These are phyloP conservation scores for Stentor roeselii DNA, from an alignment of 73 alveolate species.

Conservation along the genomic window DNA sequence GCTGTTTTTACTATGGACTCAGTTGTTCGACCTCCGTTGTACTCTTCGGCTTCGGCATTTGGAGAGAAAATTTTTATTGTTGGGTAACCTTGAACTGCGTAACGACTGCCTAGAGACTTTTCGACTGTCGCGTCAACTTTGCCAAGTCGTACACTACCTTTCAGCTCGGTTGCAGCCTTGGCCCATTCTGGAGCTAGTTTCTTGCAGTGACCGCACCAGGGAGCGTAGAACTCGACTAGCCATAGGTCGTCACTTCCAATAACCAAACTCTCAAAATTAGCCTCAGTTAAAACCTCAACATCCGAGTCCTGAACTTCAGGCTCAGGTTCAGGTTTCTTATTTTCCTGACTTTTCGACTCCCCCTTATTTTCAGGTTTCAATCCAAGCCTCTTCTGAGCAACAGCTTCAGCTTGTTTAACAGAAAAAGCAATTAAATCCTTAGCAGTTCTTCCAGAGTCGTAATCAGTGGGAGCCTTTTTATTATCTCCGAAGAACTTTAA, in stretches of 20 bases:
- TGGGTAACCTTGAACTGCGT: constrained; percentile 66
- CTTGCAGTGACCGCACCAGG: constrained; percentile 84
- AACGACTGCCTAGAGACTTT: constrained; percentile 51
- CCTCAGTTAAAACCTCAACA: constrained; percentile 62
- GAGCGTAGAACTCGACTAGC: constrained; percentile 72
- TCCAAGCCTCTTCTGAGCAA: too few species aligned
- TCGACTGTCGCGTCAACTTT: constrained; percentile 88
- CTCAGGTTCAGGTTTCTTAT: too few species aligned
- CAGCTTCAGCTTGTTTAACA: too few species aligned
- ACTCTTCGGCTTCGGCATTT: constrained; percentile 46
- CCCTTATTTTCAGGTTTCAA: background rate
- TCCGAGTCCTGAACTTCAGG: too few species aligned
- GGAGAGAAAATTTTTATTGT: constrained; percentile 60
- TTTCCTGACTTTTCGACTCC: background rate
- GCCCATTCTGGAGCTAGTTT: constrained; percentile 88
- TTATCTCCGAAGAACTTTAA: constrained; percentile 68
- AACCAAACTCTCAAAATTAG: constrained; percentile 59
- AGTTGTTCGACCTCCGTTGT: constrained; percentile 35
- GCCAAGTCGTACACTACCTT: constrained; percentile 81
- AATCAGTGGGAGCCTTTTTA: constrained; percentile 58
- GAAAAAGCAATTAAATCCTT: constrained; percentile 60
- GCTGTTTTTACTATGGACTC: constrained; percentile 24
- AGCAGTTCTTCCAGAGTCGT: constrained; percentile 65
- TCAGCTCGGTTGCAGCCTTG: constrained; percentile 76
- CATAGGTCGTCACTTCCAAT: constrained; percentile 59